phyloP scores from a whole-genome alignment of 371 early-diverging fungal genomes.

The Actinomortierella wolfii region DNA sequence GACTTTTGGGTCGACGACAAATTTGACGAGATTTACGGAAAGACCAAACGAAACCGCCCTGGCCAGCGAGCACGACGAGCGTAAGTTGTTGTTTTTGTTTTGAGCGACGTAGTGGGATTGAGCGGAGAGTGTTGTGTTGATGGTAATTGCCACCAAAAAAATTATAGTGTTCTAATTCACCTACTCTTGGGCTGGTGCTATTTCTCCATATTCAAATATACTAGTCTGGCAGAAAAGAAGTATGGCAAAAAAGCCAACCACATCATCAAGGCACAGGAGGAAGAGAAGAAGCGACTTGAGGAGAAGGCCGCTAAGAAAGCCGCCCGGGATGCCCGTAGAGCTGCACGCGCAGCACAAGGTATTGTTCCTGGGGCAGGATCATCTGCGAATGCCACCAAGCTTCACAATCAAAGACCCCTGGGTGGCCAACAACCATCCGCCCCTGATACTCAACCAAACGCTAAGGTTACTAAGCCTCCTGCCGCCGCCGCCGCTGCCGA shows the following conservation, averaged over 20 bases:
- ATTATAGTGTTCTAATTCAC: background rate
- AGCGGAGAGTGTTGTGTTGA: no score
- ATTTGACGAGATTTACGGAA: slow-evolving; percentile 52
- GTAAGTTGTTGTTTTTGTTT: slow-evolving; percentile 19
- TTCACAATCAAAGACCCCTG: slow-evolving; percentile 21
- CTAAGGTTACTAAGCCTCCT: slow-evolving; percentile 9
- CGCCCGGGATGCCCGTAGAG: slow-evolving; percentile 27
- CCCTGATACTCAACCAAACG: slow-evolving; percentile 5
- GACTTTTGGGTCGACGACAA: slow-evolving; percentile 48
- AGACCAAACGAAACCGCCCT: slow-evolving; percentile 49
- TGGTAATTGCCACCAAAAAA: background rate
- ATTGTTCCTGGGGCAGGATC: slow-evolving; percentile 24
- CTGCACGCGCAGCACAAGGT: background rate
- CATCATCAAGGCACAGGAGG: slow-evolving; percentile 63
- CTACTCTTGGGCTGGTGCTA: no score
- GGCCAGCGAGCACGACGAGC: slow-evolving; percentile 51
- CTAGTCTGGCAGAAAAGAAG: slow-evolving; percentile 46
- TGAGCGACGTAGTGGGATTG: no score
- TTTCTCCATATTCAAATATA: no score
- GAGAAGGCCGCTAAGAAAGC: slow-evolving; percentile 50
- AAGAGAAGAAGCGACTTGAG: slow-evolving; percentile 49
- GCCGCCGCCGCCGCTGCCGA: slow-evolving; percentile 18
- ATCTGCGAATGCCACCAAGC: slow-evolving; percentile 25
- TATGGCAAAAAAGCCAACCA: slow-evolving; percentile 67
- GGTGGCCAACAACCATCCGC: slow-evolving; percentile 38